Conservation (phyloP, 2,329 filamentous ascomycete species). For the Fusarium ambrosium region DNA sequence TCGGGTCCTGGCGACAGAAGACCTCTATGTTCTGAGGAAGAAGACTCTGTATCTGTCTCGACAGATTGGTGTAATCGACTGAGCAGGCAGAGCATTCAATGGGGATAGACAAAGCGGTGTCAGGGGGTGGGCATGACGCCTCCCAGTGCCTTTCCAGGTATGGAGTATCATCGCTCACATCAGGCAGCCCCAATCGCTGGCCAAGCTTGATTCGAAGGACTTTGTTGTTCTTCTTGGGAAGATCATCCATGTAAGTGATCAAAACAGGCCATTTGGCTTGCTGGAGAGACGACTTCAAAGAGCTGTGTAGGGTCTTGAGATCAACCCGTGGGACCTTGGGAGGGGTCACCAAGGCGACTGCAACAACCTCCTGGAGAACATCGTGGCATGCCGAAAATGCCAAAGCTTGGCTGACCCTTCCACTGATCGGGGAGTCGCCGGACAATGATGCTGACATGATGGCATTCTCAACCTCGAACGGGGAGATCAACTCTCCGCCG, state of each 20-base stretch:
- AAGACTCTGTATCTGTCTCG: conserved; percentile 39
- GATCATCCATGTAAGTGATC: conserved; percentile 67
- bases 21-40: conserved; percentile 34
- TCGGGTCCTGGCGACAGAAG: conserved; percentile 23
- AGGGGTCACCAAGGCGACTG: conserved; percentile 64
- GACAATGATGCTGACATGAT: conserved; percentile 62
- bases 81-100: conserved; percentile 55
- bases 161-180: conserved; percentile 59
- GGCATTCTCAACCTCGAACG: conserved; percentile 71
- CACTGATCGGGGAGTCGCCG: conserved; percentile 58
- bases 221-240: conserved; percentile 70
- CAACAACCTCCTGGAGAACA: conserved; percentile 69
- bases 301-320: conserved; percentile 61
- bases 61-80: conserved; percentile 49
- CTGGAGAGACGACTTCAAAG: conserved; percentile 62
- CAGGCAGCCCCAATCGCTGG: conserved; percentile 60
- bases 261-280: conserved; percentile 66
- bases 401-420: conserved; percentile 62
- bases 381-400: conserved; percentile 67
- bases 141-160: conserved; percentile 63
- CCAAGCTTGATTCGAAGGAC: conserved; percentile 67
- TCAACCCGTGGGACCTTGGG: conserved; percentile 59
- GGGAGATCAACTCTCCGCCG: conserved; percentile 70
- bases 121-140: conserved; percentile 62
- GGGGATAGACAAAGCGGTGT: conserved; percentile 58